These are phyloP conservation scores for Funneliformis geosporum DNA, from an alignment of 192 early-diverging fungal species.

Conservation along the genomic window DNA sequence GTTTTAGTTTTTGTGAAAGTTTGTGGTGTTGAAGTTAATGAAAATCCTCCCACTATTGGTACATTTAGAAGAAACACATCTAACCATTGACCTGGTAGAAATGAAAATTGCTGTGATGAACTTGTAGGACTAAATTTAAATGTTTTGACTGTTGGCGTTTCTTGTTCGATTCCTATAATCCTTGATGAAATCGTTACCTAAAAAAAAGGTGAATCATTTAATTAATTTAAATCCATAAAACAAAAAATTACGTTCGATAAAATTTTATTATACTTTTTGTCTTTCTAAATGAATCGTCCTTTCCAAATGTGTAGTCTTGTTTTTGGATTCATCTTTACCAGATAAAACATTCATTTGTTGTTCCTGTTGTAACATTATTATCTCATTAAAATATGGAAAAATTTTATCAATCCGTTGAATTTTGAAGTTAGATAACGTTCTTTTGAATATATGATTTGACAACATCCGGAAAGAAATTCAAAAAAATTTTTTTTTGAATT, in stretches of 20 bases:
- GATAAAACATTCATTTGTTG: background rate
- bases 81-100: slow-evolving; percentile 39
- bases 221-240: too few species aligned
- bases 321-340: background rate
- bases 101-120: slow-evolving; percentile 2
- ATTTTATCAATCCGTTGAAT: background rate
- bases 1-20: background rate
- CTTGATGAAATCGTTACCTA: background rate
- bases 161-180: slow-evolving; percentile 13
- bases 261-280: background rate
- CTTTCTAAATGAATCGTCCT: background rate
- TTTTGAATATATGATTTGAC: background rate
- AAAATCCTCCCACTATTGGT: slow-evolving; percentile 32
- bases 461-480: background rate
- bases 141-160: slow-evolving; percentile 26
- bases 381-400: background rate
- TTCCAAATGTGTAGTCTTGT: background rate
- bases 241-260: background rate
- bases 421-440: background rate
- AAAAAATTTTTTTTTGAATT: too few species aligned
- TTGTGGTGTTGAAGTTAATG: slow-evolving; percentile 32
- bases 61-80: slow-evolving; percentile 32
- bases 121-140: slow-evolving; percentile 11
- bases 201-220: background rate
- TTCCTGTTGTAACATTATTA: background rate